Conservation (phyloP, 768 basidiomycete species). For the Podaxis rugospora region DNA sequence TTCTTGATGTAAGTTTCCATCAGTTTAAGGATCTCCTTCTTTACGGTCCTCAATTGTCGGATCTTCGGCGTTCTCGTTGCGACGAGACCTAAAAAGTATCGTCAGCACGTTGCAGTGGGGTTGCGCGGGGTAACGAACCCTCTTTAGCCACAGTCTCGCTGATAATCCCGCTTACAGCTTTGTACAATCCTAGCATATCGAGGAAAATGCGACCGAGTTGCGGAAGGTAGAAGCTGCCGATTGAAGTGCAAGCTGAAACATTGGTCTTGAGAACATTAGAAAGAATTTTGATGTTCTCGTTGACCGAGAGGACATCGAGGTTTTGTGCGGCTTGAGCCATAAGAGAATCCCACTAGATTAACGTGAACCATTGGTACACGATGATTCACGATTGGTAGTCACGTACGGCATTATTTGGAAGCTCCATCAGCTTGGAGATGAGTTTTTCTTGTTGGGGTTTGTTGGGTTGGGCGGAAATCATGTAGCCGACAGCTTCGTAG, state of each 20-base stretch:
- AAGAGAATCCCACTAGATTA: constrained; percentile 84
- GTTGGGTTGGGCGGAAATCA: constrained; percentile 99
- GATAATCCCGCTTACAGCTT: constrained; percentile 95
- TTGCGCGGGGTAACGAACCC: constrained; percentile 38
- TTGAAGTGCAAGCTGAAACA: constrained; percentile 94
- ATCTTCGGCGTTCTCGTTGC: constrained; percentile 98
- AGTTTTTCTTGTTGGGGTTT: constrained; percentile 95
- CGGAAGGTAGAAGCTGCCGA: constrained; percentile 96
- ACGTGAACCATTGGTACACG: not conserved
- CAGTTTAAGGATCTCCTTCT: constrained; percentile 95
- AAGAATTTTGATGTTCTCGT: constrained; percentile 95
- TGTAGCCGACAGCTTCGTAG: constrained; percentile 98
- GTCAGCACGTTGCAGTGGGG: constrained; percentile 5
- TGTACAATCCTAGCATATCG: constrained; percentile 97
- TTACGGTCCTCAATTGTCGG: constrained; percentile 89
- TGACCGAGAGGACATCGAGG: constrained; percentile 85
- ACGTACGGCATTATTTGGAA: constrained; percentile 92
- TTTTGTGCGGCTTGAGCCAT: constrained; percentile 94
- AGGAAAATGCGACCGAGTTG: constrained; percentile 94
- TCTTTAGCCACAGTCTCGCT: constrained; percentile 87
- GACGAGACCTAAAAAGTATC: constrained; percentile 56
- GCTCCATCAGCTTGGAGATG: constrained; percentile 92
- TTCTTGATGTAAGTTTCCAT: constrained; percentile 98
- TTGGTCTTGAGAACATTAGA: constrained; percentile 98
- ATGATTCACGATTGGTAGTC: not conserved